A percentile compares a stretch with the other conserved stretches of the same genome.
Evolutionary conservation across 2,329 filamentous ascomycete genomes (phyloP).

Genomic region (Pseudocercospora crystallina): DNA sequence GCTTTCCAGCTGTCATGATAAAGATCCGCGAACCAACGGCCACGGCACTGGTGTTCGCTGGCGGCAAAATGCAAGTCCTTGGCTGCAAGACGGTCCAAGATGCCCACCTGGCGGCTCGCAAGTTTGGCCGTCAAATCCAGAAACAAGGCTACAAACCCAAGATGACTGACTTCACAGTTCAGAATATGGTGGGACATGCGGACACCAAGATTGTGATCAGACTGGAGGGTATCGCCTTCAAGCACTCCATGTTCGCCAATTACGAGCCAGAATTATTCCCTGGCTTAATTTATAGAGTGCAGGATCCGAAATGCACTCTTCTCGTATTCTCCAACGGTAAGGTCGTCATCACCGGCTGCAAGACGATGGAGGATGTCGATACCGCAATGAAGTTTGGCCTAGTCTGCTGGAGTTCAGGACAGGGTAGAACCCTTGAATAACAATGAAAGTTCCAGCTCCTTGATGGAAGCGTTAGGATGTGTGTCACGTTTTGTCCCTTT

Average conservation of each 20-base stretch:
- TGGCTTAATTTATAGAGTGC: conserved; percentile 89
- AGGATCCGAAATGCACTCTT: conserved; percentile 72
- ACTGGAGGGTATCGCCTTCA: conserved; percentile 78
- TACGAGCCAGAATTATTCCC: conserved; percentile 90
- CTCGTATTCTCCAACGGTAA: conserved; percentile 74
- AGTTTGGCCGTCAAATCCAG: conserved; percentile 87
- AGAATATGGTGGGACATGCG: conserved; percentile 87
- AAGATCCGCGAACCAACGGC: conserved; percentile 89
- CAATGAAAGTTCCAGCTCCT: too few relatives aligned
- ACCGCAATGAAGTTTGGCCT: neutral
- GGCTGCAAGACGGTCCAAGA: conserved; percentile 88
- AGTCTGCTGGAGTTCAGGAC: too few relatives aligned
- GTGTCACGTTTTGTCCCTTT: too few relatives aligned
- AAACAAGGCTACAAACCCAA: conserved; percentile 89
- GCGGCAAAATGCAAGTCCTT: conserved; percentile 91
- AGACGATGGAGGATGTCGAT: conserved; percentile 78
- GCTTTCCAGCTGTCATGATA: conserved; percentile 91
- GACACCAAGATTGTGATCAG: conserved; percentile 91
- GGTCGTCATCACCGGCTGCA: conserved; percentile 84
- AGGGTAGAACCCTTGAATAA: too few relatives aligned
- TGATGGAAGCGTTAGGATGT: too few relatives aligned
- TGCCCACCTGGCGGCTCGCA: conserved; percentile 80
- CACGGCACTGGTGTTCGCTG: conserved; percentile 82
- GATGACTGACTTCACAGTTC: conserved; percentile 91
- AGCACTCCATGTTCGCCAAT: conserved; percentile 72